Evolutionary conservation across 116 monocot genomes (phyloP).

Genomic region (Posidonia oceanica): DNA sequence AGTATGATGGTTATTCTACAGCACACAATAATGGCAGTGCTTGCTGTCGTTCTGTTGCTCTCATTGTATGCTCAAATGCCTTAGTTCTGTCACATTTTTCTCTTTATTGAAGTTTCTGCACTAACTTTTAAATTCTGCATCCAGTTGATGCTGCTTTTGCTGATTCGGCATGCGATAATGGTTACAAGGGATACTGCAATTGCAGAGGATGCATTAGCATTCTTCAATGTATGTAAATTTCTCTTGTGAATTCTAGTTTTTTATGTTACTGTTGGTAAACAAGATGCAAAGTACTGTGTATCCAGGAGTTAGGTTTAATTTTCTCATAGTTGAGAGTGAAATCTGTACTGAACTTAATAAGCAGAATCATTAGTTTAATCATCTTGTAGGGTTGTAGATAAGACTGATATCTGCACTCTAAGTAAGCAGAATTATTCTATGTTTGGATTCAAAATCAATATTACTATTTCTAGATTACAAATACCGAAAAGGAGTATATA

Average conservation of each 20-base stretch:
- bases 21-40: slow-evolving; percentile 46
- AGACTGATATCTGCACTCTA: too few relatives aligned
- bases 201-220: slow-evolving; percentile 41
- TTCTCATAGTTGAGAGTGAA: not conserved
- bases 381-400: too few relatives aligned
- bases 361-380: too few relatives aligned
- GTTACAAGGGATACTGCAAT: slow-evolving; percentile 40
- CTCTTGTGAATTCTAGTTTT: not conserved
- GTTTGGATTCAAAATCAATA: too few relatives aligned
- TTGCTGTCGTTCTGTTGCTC: slow-evolving; percentile 65
- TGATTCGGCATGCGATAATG: slow-evolving; percentile 60
- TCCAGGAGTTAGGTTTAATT: not conserved
- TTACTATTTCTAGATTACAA: too few relatives aligned
- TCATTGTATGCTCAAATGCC: slow-evolving; percentile 39
- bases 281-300: not conserved
- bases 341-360: too few relatives aligned
- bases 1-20: slow-evolving; percentile 66
- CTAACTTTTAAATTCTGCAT: not conserved
- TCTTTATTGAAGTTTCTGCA: not conserved
- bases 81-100: not conserved
- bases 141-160: slow-evolving; percentile 76
- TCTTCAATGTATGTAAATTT: slow-evolving; percentile 57
- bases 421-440: too few relatives aligned
- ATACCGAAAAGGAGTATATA: too few relatives aligned
- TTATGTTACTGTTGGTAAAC: not conserved